These are phyloP conservation scores for Saccharomycopsis hybrid DNA, from an alignment of 1,139 yeast species.

Conservation along the genomic window DNA sequence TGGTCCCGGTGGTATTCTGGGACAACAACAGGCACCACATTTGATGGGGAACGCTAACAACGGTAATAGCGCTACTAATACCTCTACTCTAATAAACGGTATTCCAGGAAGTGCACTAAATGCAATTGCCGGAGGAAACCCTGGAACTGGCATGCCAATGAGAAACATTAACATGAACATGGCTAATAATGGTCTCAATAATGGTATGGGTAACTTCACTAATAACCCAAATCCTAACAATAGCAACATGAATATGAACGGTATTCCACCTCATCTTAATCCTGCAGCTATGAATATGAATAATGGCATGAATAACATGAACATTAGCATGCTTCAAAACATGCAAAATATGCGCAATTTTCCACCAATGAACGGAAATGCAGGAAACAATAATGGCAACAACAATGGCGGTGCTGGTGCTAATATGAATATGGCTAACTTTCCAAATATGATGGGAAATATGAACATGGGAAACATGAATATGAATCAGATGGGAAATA, in stretches of 20 bases:
- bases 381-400: background rate
- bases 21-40: background rate
- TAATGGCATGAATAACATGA: background rate
- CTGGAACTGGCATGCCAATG: conserved; percentile 3
- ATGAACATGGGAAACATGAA: background rate
- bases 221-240: background rate
- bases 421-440: background rate
- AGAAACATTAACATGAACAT: conserved; percentile 6
- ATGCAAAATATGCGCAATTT: conserved; percentile 1
- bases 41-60: background rate
- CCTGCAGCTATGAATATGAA: background rate
- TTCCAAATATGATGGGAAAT: background rate
- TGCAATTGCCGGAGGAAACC: background rate
- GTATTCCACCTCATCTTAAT: background rate
- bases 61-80: background rate
- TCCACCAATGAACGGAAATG: too few species aligned
- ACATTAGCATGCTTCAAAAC: conserved; percentile 10
- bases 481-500: background rate
- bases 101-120: background rate
- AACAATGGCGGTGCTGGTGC: background rate
- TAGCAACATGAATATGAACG: conserved; percentile 2
- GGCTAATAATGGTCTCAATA: conserved; percentile 1
- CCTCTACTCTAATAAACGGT: background rate
- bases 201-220: background rate
- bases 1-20: background rate